Evolutionary conservation across 768 basidiomycete genomes (phyloP), one percentile per base, ranked within the genome.

Genomic region (Pseudohyphozyma bogoriensis): DNA sequence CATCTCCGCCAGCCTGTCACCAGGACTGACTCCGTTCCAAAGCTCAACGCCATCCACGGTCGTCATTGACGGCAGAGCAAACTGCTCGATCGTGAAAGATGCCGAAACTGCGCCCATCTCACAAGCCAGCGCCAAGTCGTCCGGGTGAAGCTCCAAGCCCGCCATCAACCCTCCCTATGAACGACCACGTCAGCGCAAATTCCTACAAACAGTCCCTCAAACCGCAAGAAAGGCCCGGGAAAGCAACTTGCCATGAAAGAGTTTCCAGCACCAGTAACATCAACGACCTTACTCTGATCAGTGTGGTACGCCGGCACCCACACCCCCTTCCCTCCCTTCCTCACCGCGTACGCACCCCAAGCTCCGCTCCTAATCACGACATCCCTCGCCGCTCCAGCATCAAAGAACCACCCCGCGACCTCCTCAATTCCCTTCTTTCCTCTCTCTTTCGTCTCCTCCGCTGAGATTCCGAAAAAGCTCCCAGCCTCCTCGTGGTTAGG

Each of bases 261-360:
- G 72, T 93, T 93, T 20, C 90, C 90, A n/a, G 88, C 89, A 46
- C 90, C 89, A 64, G 89, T 92, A 29, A 89, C 87, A 72, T 92
- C 89, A 3, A 85, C 79, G 20, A 92, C 77, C 58, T 78, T 81
- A 26, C 74, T 73, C 31, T 69, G 64, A 61, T 73, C 69, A 9
- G 74, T 74, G 85, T 87, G 89, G 70, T 80, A 90, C 16, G 89
- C 86, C 12, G 81, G 79, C 28, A 88, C 73, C 89, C 89, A 92
- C 53, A 67, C 68, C 31, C 77, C 77, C 0, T 62, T 77, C 70
- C 52, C 71, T 32, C 65, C 70, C 74, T 31, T 79, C 77, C 45
- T 36, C 33, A 79, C 78, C 18, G 86, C 75, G 70, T 81, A 89
- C 12, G 85, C 84, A 0, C 89, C 89, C 65, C 86, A 73, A 32